Evolutionary conservation across 768 basidiomycete genomes (phyloP), one percentile per base, ranked within the genome.

Genomic region (Floccularia luteovirens): DNA sequence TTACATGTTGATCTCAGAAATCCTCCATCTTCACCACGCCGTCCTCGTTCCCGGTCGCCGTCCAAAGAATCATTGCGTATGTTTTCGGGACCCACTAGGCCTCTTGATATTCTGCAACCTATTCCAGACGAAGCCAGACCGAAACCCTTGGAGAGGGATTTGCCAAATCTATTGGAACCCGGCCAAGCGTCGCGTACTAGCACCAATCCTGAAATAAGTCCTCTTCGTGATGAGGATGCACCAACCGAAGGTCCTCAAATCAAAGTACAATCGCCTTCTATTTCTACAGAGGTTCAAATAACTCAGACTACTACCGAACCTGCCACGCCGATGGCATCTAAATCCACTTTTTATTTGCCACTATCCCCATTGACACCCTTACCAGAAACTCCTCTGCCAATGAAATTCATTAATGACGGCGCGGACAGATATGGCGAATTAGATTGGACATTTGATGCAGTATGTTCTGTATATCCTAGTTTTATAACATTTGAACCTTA

Each of bases 1-100:
- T 56, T 61, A 14, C 64, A 58, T 23, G 59, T 72, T 30, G 70
- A 74, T 51, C 59, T 72, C 38, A 59, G 59, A 38, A 67, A 69
- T 37, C 64, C 61, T 6, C 67, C 67, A 8, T 45, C 55, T 3
- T 69, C 69, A 22, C 69, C 69, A 3, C 61, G 52, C 24, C 58
- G 60, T 17, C 57, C 64, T 6, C 58, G 54, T 38, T 70, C 69
- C 10, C 60, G 63, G 7, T 67, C 72, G 5, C 66, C 69, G 14
- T 65, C 61, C n/a, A 74, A 68, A 46, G 62, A 64, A 42, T 51
- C 57, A 36, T 42, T 66, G 12, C 60, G 57, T 6, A 57, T 64
- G 25, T 41, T 52, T 33, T 48, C 55, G 36, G 49, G 49, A 41
- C 44, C 49, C 3, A 30, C 20, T 35, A 40, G 21, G 34, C 14